Evolutionary conservation across 371 early-diverging fungal genomes (phyloP).

Genomic region (Mucor mucedo): DNA sequence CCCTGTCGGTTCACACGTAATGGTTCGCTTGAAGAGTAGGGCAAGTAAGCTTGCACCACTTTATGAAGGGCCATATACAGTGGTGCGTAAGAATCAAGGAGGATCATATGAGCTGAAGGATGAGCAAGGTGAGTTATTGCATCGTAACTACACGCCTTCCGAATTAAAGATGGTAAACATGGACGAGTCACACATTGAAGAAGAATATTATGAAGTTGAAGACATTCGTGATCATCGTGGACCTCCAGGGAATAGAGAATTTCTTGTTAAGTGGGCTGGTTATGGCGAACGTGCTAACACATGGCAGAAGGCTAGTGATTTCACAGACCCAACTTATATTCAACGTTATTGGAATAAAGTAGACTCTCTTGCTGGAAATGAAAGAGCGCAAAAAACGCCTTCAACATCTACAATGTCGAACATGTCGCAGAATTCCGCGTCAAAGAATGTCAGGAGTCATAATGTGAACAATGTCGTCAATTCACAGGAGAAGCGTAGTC

Average conservation of each 20-base stretch:
- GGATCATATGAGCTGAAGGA: slow-evolving; percentile 12
- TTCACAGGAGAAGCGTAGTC: too few relatives aligned
- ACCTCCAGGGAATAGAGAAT: neutral
- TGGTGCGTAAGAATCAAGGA: slow-evolving; percentile 9
- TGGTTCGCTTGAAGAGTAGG: slow-evolving; percentile 2
- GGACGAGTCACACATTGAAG: slow-evolving; percentile 11
- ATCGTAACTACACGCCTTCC: slow-evolving; percentile 13
- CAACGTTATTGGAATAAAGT: slow-evolving; percentile 17
- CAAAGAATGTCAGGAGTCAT: too few relatives aligned
- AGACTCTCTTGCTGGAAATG: neutral
- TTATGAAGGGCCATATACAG: slow-evolving; percentile 15
- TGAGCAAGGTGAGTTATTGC: slow-evolving; percentile 12
- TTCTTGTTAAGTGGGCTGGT: slow-evolving; percentile 7
- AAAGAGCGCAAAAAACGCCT: too few relatives aligned
- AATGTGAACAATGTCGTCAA: too few relatives aligned
- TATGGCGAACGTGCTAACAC: slow-evolving; percentile 17
- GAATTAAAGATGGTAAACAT: slow-evolving; percentile 18
- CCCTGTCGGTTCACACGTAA: slow-evolving; percentile 8
- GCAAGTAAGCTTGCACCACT: slow-evolving; percentile 1
- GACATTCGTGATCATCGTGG: slow-evolving; percentile 15
- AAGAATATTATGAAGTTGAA: slow-evolving; percentile 6
- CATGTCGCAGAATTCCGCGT: too few relatives aligned
- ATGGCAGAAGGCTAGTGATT: slow-evolving; percentile 12
- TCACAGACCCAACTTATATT: slow-evolving; percentile 4
- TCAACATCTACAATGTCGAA: too few relatives aligned